A percentile compares a stretch with the other conserved stretches of the same genome.
Conservation (phyloP, 2,329 filamentous ascomycete species). For the Xylariaceae sp. region DNA sequence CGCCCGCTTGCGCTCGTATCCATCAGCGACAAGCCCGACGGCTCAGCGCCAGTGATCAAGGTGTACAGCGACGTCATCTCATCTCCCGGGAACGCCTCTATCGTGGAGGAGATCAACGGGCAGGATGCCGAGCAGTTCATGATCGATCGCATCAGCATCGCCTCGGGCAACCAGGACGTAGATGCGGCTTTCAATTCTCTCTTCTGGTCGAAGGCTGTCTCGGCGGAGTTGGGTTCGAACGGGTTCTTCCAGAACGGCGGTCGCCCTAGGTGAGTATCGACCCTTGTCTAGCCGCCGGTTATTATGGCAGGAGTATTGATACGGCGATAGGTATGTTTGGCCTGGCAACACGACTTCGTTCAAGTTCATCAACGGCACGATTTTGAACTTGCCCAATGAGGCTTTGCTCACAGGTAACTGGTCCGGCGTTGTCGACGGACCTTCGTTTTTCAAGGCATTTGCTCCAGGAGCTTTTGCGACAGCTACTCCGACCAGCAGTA, state of each 20-base stretch:
- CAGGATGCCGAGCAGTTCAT: slow-evolving; percentile 27
- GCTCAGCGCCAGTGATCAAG: slow-evolving; percentile 29
- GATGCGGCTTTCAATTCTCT: slow-evolving; percentile 41
- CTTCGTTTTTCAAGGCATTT: slow-evolving; percentile 28
- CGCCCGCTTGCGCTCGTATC: slow-evolving; percentile 29
- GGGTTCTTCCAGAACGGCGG: slow-evolving; percentile 37
- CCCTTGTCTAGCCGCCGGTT: background rate
- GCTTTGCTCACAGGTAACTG: slow-evolving; percentile 35
- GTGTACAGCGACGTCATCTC: slow-evolving; percentile 33
- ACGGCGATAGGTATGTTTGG: slow-evolving; percentile 31
- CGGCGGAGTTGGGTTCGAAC: slow-evolving; percentile 27
- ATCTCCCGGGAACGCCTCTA: slow-evolving; percentile 27
- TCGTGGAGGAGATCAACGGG: slow-evolving; percentile 29
- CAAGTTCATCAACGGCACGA: slow-evolving; percentile 38
- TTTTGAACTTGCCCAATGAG: slow-evolving; percentile 29
- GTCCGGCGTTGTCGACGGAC: slow-evolving; percentile 30
- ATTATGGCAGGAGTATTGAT: slow-evolving; percentile 1
- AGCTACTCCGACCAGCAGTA: slow-evolving; percentile 6
- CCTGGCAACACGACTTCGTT: slow-evolving; percentile 37
- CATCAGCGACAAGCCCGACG: slow-evolving; percentile 27
- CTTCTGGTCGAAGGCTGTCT: slow-evolving; percentile 34
- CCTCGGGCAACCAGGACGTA: slow-evolving; percentile 34
- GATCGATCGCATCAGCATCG: slow-evolving; percentile 30
- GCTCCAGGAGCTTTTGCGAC: slow-evolving; percentile 20
- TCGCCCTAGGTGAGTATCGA: slow-evolving; percentile 24